Percentiles rank a stretch among this genome's conserved stretches.
Evolutionary conservation across 805 yeast species (phyloP).

Genomic region (Monosporozyma yasuniensis): DNA sequence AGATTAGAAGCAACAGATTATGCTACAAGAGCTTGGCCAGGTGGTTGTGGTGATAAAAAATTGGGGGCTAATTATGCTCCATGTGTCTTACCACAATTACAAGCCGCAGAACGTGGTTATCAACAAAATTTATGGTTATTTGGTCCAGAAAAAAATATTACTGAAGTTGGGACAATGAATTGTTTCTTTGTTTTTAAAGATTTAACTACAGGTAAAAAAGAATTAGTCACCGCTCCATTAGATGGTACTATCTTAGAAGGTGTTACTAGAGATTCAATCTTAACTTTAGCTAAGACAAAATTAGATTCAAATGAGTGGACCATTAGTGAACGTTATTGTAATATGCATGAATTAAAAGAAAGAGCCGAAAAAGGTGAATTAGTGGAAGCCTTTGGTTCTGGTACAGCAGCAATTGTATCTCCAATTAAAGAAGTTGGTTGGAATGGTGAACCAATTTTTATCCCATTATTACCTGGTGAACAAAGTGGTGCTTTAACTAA

Average conservation of each 20-base stretch:
- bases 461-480: constrained; percentile 73
- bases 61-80: constrained; percentile 98
- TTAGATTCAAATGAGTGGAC: constrained; percentile 70
- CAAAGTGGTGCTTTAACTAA: constrained; percentile 71
- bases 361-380: constrained; percentile 70
- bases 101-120: constrained; percentile 83
- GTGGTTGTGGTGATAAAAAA: constrained; percentile 92
- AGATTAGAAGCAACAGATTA: constrained; percentile 87
- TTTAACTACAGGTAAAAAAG: constrained; percentile 65
- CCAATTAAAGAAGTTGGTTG: constrained; percentile 84
- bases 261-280: constrained; percentile 85
- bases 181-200: constrained; percentile 78
- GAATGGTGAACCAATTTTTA: constrained; percentile 57
- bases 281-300: constrained; percentile 65
- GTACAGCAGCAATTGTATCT: constrained; percentile 94
- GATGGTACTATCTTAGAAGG: constrained; percentile 97
- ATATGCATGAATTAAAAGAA: constrained; percentile 72
- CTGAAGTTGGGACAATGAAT: constrained; percentile 98
- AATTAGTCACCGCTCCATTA: constrained; percentile 88
- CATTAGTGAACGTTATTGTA: constrained; percentile 70
- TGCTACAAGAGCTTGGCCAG: constrained; percentile 98
- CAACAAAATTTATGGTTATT: constrained; percentile 95
- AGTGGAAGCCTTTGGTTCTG: constrained; percentile 94
- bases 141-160: constrained; percentile 75
- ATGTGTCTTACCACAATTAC: constrained; percentile 77